phyloP scores from a whole-genome alignment of 83 land plant genomes.

The Diphasiastrum complanatum region DNA sequence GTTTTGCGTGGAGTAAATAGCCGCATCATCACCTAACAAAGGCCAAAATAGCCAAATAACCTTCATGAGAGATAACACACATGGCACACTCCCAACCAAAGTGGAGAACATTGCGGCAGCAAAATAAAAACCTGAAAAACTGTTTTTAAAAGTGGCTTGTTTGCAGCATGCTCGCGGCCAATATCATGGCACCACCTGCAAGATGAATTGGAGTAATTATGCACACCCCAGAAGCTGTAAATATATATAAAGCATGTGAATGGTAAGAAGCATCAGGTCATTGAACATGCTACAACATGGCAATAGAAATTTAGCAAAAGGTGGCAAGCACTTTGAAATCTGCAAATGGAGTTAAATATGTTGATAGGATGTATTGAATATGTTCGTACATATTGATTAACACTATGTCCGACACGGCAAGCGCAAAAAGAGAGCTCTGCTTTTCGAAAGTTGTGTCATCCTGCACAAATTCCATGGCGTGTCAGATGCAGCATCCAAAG shows the following conservation, averaged over 20 bases:
- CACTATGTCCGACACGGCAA: conserved; percentile 82
- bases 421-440: conserved; percentile 88
- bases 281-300: not conserved
- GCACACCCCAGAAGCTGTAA: no score
- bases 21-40: conserved; percentile 73
- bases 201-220: not conserved
- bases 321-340: no score
- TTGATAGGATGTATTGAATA: no score
- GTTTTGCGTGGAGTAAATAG: conserved; percentile 85
- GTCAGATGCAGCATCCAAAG: not conserved
- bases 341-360: no score
- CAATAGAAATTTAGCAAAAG: no score
- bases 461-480: conserved; percentile 39
- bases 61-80: not conserved
- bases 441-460: conserved; percentile 92
- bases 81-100: not conserved
- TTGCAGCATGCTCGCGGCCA: conserved; percentile 93
- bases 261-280: no score
- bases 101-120: not conserved
- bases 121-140: conserved; percentile 96
- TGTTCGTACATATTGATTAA: conserved; percentile 74
- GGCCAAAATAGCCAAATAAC: not conserved
- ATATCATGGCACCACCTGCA: conserved; percentile 97
- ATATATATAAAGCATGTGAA: no score
- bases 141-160: conserved; percentile 82